Evolutionary conservation across 208 protist species (phyloP), one percentile per base, ranked within the genome.

Genomic region (Leishmania aethiopica): DNA sequence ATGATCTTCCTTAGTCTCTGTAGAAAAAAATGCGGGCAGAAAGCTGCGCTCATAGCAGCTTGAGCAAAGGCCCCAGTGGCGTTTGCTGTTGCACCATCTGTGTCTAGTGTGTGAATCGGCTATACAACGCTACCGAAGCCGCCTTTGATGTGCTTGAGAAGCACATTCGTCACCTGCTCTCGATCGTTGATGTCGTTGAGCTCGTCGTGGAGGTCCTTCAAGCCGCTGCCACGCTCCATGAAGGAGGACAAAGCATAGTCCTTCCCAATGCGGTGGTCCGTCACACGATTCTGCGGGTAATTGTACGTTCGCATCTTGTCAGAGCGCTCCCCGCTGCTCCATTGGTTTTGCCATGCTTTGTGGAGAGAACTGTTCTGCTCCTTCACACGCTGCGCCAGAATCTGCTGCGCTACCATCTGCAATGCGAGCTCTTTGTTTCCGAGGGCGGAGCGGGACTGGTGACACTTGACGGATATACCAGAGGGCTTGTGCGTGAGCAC

Each of bases 241-340:
- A 97, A 97, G 2, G 86, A 87, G 45, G 81, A 79, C 64, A 97
- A 84, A 11, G 92, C 84, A 77, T 91, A 97, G 74, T 97, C 95
- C 73, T 94, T 95, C 4, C 95, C 95, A 45, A 97, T 80, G 45
- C 95, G 94, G 73, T 98, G 95, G 73, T 98, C 95, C 7, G 94
- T 97, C 32, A 97, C 89, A 25, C 93, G 91, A 80, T 98, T 98
- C 73, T 98, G 95, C 17, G 93, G 95, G 78, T 91, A 96, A 76
- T 98, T 98, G 90, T 97, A 98, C 37, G 95, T 97, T 64, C 95
- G 80, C 93, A 98, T 97, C 81, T 95, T 96, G 76, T 98, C 95
- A 1, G 93, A 96, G 32, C 95, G 92, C 86, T 98, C 95, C 1
- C 95, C 95, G 80, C 92, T 97, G 77, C 88, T 95, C 94, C 92